Evolutionary conservation across 2,329 filamentous ascomycete species (phyloP), one percentile per base, ranked within the genome.

Genomic region (Penicillium capsulatum): DNA sequence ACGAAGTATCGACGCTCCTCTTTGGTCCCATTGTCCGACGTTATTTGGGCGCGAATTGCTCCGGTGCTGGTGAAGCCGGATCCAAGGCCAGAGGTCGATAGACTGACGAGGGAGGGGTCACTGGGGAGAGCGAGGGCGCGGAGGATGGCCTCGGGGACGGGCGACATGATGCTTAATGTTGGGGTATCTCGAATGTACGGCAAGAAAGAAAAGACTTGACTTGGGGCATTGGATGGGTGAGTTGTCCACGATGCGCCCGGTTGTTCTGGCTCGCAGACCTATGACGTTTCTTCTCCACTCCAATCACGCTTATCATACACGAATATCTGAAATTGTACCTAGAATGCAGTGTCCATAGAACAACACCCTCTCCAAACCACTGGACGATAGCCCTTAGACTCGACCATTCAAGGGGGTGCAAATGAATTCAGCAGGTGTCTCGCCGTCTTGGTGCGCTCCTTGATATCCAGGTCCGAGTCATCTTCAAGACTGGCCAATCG

Each of bases 371-470:
- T 22, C 19, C 19, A 22, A 22, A 5, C 19, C 5, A 22, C 5
- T 22, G 5, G 5, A 22, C 9, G 19, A 5, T 22, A 9, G 9
- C 19, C 5, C 19, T 9, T 5, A 22, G 19, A 22, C 19, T 9
- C 19, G 9, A 9, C 19, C 15, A 28, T 35, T 31, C 11, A 34
- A 27, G 24, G 15, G 16, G 19, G 27, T 42, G 36, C 34, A 17
- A 52, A 42, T 16, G 48, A 42, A 37, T 57, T 80, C 66, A 92
- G 77, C 64, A 90, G 81, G 69, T 82, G 82, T 9, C 84, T 66
- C 1, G 87, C 89, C 30, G 80, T 83, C 69, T 90, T 94, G 1
- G 86, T 87, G 47, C 88, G 72, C 69, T 97, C 88, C 36, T 84
- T 74, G 15, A 95, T 85, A 62, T 95, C 87, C 41, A 92, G 64